Evolutionary conservation across 345 rosid species (phyloP).

Genomic region (Barbarea vulgaris): DNA sequence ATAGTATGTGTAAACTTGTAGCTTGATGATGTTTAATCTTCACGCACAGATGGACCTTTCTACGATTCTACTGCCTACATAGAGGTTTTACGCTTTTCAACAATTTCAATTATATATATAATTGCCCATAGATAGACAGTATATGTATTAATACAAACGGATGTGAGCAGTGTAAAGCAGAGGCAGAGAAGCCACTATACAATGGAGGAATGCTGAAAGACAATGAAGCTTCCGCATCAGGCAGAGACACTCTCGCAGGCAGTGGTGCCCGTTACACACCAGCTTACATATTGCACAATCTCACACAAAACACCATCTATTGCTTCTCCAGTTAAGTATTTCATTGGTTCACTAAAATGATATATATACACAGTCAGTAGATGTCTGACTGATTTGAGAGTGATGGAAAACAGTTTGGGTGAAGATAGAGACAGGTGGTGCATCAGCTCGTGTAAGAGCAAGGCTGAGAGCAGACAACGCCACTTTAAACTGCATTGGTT

Average conservation of each 20-base stretch:
- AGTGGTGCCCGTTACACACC: slow-evolving; percentile 43
- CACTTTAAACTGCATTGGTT: slow-evolving; percentile 59
- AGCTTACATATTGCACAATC: slow-evolving; percentile 58
- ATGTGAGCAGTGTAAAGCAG: slow-evolving; percentile 59
- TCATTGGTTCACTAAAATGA: background rate
- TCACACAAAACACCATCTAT: slow-evolving; percentile 52
- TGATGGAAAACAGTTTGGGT: slow-evolving; percentile 49
- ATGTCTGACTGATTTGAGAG: background rate
- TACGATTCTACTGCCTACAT: slow-evolving; percentile 77
- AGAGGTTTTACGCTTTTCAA: slow-evolving; percentile 47
- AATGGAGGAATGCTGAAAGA: slow-evolving; percentile 71
- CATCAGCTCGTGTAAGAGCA: slow-evolving; percentile 58
- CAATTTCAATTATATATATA: background rate
- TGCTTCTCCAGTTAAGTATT: slow-evolving; percentile 70
- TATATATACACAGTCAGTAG: background rate
- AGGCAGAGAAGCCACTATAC: slow-evolving; percentile 67
- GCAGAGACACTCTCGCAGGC: background rate
- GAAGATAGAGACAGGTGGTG: slow-evolving; percentile 52
- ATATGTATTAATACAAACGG: background rate
- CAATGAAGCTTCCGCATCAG: slow-evolving; percentile 7
- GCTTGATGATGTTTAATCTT: slow-evolving; percentile 1
- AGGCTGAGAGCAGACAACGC: slow-evolving; percentile 56
- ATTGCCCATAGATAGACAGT: background rate
- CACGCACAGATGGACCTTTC: slow-evolving; percentile 52
- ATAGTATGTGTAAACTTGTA: background rate